Base-by-base conservation (phyloP, 2,329 filamentous ascomycete species). In the Diplodia intermedia region DNA sequence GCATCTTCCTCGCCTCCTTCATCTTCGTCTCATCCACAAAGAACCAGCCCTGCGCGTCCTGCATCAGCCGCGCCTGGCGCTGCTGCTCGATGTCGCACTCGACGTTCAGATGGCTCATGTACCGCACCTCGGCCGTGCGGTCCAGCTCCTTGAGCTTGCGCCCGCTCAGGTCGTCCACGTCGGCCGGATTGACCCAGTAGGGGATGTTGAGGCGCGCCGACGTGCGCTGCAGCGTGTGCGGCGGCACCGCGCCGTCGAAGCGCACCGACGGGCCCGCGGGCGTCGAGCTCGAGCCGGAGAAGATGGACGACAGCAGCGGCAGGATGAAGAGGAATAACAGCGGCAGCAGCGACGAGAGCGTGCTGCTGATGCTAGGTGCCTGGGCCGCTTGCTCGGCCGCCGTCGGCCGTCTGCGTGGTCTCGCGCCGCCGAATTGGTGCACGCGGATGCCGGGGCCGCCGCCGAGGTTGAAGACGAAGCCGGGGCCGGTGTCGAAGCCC, bases 401-500 rank as follows among this genome's bases (percentile, higher is more conserved):
- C 9, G 57, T 56, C 23, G 94, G 93, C 75, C 95, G 86, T 80
- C 90, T 85, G 73, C 93, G 87, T 29, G 94, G 93, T 66, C 87
- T 85, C 6, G 83, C 86, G 66, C 95, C 94, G 73, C 94, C 94
- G 79, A 99, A 98, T 78, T 97, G 94, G 79, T 98, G 95, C 70
- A 99, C 93, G 69, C 94, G 89, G 74, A 99, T 89, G 23, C 94
- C 94, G 3, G 94, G 93, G 8, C 93, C 92, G 69, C 94, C 94
- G 72, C 92, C 92, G 79, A 97, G 88, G 81, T 97, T 97, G 82
- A 98, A 98, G 66, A 97, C 92, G 78, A 97, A 97, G 73, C 93
- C 91, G 31, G 92, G 93, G 18, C 93, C 92, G 70, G 86, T 87
- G 75, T 93, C 91, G 79, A 94, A 93, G 71, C 83, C 84, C 73